Percentiles rank a stretch among this genome's conserved stretches.
Conservation (phyloP, 345 rosid genomes). For the Turritis glabra region DNA sequence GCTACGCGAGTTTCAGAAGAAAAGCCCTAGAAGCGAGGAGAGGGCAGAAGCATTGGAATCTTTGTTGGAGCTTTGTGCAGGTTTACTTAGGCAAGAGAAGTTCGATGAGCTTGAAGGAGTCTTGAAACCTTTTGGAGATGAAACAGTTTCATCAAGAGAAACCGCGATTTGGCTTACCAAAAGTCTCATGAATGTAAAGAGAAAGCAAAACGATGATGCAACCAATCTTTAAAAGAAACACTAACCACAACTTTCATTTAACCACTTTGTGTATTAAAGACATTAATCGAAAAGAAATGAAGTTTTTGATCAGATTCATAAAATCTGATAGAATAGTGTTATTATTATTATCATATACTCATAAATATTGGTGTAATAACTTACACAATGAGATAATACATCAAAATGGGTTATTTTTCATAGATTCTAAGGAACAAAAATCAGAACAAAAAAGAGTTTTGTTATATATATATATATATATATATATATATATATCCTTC, state of each 20-base stretch:
- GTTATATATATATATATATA: conserved; percentile 11
- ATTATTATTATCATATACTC: conserved; percentile 17
- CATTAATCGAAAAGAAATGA: conserved; percentile 1
- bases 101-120: conserved; percentile 86
- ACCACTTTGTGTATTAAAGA: conserved; percentile 28
- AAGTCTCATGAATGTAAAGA: conserved; percentile 75
- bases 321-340: conserved; percentile 10
- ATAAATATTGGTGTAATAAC: conserved; percentile 22
- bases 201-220: conserved; percentile 45
- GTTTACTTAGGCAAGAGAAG: conserved; percentile 91
- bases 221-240: conserved; percentile 25
- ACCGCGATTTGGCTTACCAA: conserved; percentile 97
- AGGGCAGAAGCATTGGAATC: conserved; percentile 96
- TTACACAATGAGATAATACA: conserved; percentile 32
- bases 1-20: conserved; percentile 36
- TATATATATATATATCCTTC: conserved; percentile 3
- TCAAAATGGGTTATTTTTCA: conserved; percentile 25
- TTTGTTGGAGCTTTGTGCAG: conserved; percentile 86
- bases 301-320: conserved; percentile 2
- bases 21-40: conserved; percentile 52
- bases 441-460: conserved; percentile 15
- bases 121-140: conserved; percentile 89
- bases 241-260: conserved; percentile 10
- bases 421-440: conserved; percentile 21
- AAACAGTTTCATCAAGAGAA: conserved; percentile 90